These are phyloP conservation scores for Bombardia bombarda DNA, from an alignment of 495 filamentous ascomycete genomes.

Conservation along the genomic window DNA sequence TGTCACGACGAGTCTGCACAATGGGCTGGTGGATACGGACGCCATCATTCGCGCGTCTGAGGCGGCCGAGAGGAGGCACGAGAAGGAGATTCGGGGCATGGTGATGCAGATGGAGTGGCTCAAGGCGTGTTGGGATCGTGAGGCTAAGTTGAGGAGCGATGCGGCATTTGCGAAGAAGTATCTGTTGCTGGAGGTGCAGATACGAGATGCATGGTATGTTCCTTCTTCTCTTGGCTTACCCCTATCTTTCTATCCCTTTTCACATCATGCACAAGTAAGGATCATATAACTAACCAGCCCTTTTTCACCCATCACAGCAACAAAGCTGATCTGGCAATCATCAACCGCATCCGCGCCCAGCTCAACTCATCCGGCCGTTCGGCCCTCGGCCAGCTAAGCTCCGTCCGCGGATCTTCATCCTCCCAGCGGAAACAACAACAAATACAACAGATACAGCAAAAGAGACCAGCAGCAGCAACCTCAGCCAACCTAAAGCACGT, in stretches of 20 bases:
- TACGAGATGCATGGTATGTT: slow-evolving; percentile 79
- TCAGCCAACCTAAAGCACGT: slow-evolving; percentile 20
- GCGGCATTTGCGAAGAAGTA: slow-evolving; percentile 74
- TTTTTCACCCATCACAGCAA: slow-evolving; percentile 50
- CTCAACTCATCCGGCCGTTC: slow-evolving; percentile 28
- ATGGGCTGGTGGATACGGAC: slow-evolving; percentile 21
- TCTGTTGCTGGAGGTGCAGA: slow-evolving; percentile 70
- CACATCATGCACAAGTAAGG: neutral
- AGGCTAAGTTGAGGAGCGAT: slow-evolving; percentile 69
- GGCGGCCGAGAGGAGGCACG: slow-evolving; percentile 53
- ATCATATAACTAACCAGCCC: neutral
- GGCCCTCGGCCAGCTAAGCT: slow-evolving; percentile 12
- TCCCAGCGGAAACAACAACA: neutral
- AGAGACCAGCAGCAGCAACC: neutral
- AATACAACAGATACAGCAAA: neutral
- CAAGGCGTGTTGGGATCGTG: slow-evolving; percentile 65
- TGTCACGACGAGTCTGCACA: neutral
- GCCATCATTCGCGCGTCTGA: slow-evolving; percentile 43
- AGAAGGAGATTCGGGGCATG: slow-evolving; percentile 74
- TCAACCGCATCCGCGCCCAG: slow-evolving; percentile 57
- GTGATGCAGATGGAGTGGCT: slow-evolving; percentile 87
- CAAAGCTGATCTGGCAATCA: slow-evolving; percentile 77
- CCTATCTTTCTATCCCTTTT: too few relatives aligned
- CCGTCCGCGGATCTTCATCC: too few relatives aligned
- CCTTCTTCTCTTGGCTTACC: slow-evolving; percentile 10